phyloP scores from a whole-genome alignment of 2,329 filamentous ascomycete genomes.

The Fusarium metavorans region DNA sequence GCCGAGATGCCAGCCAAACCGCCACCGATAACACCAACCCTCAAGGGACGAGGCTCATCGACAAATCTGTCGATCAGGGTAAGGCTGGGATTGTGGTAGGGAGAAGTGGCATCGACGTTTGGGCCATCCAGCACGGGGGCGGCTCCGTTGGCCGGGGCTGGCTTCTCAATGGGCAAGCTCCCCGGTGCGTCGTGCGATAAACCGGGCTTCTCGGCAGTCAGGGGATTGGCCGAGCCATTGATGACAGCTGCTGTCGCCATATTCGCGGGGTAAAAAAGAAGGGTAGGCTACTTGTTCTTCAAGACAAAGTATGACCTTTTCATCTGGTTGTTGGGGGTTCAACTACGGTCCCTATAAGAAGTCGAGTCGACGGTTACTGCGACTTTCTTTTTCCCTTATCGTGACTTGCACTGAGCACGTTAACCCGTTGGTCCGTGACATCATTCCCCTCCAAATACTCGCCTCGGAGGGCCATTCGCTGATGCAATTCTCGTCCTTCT shows the following conservation, averaged over 20 bases:
- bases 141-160: conserved; percentile 16
- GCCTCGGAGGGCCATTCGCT: conserved; percentile 9
- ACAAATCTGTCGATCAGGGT: conserved; percentile 49
- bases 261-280: not conserved
- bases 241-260: conserved; percentile 26
- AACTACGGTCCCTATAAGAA: not conserved
- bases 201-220: conserved; percentile 9
- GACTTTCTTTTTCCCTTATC: conserved; percentile 18
- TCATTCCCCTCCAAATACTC: conserved; percentile 16
- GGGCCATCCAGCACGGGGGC: conserved; percentile 18
- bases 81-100: conserved; percentile 37
- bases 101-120: conserved; percentile 30
- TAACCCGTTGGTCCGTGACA: conserved; percentile 31
- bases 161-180: conserved; percentile 9
- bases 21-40: conserved; percentile 53
- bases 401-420: conserved; percentile 25
- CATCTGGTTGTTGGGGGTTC: not conserved
- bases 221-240: conserved; percentile 11
- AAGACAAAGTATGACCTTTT: not conserved
- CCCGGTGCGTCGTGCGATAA: conserved; percentile 1
- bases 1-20: conserved; percentile 60
- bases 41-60: conserved; percentile 50
- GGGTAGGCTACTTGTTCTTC: not conserved
- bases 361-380: not conserved
- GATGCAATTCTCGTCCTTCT: conserved; percentile 16